These are phyloP conservation scores for Erodium maritimum DNA, from an alignment of 345 rosid genomes.

Conservation along the genomic window DNA sequence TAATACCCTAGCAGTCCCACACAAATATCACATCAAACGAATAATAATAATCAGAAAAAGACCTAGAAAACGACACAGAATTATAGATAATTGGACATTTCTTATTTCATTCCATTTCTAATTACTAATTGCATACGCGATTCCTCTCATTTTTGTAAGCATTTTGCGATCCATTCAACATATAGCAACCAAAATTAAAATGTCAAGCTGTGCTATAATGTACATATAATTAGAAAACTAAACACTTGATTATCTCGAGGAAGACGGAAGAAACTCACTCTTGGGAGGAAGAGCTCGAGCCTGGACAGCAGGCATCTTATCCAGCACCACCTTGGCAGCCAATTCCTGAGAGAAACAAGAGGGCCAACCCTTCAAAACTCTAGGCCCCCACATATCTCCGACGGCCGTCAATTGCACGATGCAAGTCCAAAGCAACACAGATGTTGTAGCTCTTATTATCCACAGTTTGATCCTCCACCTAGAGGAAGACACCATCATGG, in stretches of 20 bases:
- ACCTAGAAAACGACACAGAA: neutral
- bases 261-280: constrained; percentile 31
- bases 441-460: constrained; percentile 81
- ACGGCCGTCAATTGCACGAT: constrained; percentile 76
- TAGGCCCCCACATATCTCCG: constrained; percentile 87
- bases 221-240: too few species aligned
- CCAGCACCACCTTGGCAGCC: constrained; percentile 20
- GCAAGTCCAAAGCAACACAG: constrained; percentile 92
- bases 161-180: too few species aligned
- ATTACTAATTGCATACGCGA: neutral
- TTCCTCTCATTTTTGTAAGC: too few species aligned
- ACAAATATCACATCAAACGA: constrained; percentile 1
- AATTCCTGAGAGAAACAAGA: constrained; percentile 48
- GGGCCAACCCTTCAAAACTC: constrained; percentile 85
- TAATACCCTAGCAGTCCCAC: constrained; percentile 69
- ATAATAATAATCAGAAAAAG: neutral
- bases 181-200: neutral
- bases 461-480: constrained; percentile 67
- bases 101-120: neutral
- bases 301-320: constrained; percentile 30
- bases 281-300: constrained; percentile 55
- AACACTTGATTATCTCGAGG: too few species aligned
- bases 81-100: too few species aligned
- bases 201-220: too few species aligned
- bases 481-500: constrained; percentile 4